Conservation (phyloP, 306 rosid genomes). For the Cucurbita argyrosperma region DNA sequence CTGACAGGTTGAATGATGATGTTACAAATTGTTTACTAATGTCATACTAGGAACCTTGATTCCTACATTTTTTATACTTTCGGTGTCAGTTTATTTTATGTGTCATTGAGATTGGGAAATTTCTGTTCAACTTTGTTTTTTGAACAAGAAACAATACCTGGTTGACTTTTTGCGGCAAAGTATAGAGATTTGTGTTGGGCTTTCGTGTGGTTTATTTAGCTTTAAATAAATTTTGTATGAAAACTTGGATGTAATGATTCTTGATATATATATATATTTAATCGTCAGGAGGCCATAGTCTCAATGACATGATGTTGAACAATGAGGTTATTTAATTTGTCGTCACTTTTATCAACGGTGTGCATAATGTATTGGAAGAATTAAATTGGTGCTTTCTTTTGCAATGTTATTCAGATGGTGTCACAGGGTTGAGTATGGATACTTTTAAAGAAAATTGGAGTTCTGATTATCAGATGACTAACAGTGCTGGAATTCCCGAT, state of each 20-base stretch:
- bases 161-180: not conserved
- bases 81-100: not conserved
- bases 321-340: not conserved
- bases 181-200: not conserved
- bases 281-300: not conserved
- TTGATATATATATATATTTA: not conserved
- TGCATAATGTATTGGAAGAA: not conserved
- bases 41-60: not conserved
- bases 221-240: not conserved
- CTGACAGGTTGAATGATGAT: not conserved
- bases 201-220: not conserved
- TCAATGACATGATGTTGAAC: not conserved
- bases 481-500: constrained; percentile 71
- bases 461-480: constrained; percentile 73
- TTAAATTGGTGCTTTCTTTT: constrained; percentile 7
- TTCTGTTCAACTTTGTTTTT: not conserved
- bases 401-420: constrained; percentile 41
- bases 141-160: not conserved
- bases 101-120: not conserved
- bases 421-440: constrained; percentile 62
- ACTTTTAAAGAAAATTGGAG: constrained; percentile 73
- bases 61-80: not conserved
- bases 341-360: not conserved
- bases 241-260: not conserved
- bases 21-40: not conserved